Base-by-base conservation (phyloP, 495 filamentous ascomycete species). In the Schizothecium vesticola region DNA sequence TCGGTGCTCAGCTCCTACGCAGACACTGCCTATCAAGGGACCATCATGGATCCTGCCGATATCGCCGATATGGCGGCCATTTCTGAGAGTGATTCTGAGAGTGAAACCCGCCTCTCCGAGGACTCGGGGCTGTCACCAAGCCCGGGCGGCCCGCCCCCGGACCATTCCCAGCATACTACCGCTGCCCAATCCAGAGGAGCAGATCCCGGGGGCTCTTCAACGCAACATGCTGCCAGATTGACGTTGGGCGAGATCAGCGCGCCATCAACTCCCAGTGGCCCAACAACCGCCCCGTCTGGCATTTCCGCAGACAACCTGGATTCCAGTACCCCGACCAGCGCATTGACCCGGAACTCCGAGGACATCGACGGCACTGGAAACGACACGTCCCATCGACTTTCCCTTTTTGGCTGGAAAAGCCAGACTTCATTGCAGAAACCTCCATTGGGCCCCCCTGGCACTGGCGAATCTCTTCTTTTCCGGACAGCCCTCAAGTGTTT, bases 1-100 rank as follows among this genome's bases (percentile, higher is more conserved):
- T 8, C 61, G 6, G 55, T 25, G 1, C 61, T 68, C 10, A 68
- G 61, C 59, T 68, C 61, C 12, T 68, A 68, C 26, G 67, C 67
- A 10, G 67, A 64, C 24, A 60, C 25, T 2, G 51, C 61, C 36
- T 64, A 68, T 23, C 67, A 68, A 26, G 61, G 23, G 1, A 68
- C 67, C 24, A 24, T 28, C 21, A 16, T 26, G 9, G 62, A 28
- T 31, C 29, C 61, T 3, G 23, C 61, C 21, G 61, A 63, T 6
- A 19, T 36, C 11, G 60, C 1, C 60, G 19, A 23, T 12, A 56
- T 23, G 56, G 21, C 56, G 21, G 21, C 21, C 56, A 25, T 59
- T 25, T 19, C 56, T 16, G 56, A 59, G 21, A 24, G 56, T 25
- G 12, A 13, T 25, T 19, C 56, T 16, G 56, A 59, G 21, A 24